Evolutionary conservation across 2,329 filamentous ascomycete species (phyloP).

Genomic region (Penicillium sp.): DNA sequence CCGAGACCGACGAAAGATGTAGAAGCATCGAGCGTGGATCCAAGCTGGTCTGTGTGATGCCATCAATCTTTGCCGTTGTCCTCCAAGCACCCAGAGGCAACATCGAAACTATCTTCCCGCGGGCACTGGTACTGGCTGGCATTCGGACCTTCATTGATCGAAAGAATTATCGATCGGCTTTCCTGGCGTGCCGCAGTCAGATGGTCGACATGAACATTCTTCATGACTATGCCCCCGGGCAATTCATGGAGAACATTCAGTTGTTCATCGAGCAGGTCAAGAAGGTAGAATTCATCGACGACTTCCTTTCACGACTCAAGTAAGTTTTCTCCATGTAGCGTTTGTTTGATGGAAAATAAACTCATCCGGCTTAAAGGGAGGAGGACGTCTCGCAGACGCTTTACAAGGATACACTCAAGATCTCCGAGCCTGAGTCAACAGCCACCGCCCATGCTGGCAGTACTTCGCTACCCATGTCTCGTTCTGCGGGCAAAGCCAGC

Average conservation of each 20-base stretch:
- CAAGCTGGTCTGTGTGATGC: slow-evolving; percentile 79
- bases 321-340: slow-evolving; percentile 35
- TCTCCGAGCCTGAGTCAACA: slow-evolving; percentile 26
- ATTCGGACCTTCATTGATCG: slow-evolving; percentile 75
- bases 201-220: slow-evolving; percentile 97
- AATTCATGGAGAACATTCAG: slow-evolving; percentile 71
- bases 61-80: slow-evolving; percentile 75
- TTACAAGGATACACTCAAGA: slow-evolving; percentile 76
- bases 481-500: slow-evolving; percentile 23
- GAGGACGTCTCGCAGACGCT: slow-evolving; percentile 92
- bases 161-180: slow-evolving; percentile 77
- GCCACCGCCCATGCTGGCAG: slow-evolving; percentile 22
- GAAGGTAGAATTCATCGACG: slow-evolving; percentile 74
- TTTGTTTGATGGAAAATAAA: background rate
- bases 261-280: slow-evolving; percentile 79
- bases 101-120: slow-evolving; percentile 86
- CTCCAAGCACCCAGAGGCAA: slow-evolving; percentile 96
- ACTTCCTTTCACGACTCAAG: slow-evolving; percentile 83
- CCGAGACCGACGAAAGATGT: slow-evolving; percentile 86
- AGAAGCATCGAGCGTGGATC: slow-evolving; percentile 86
- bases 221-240: slow-evolving; percentile 82
- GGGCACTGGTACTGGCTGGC: slow-evolving; percentile 85
- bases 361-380: slow-evolving; percentile 46
- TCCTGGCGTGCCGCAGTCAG: slow-evolving; percentile 81
- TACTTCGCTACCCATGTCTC: slow-evolving; percentile 7